phyloP scores from a whole-genome alignment of 345 rosid species.

The Salix arbutifolia region DNA sequence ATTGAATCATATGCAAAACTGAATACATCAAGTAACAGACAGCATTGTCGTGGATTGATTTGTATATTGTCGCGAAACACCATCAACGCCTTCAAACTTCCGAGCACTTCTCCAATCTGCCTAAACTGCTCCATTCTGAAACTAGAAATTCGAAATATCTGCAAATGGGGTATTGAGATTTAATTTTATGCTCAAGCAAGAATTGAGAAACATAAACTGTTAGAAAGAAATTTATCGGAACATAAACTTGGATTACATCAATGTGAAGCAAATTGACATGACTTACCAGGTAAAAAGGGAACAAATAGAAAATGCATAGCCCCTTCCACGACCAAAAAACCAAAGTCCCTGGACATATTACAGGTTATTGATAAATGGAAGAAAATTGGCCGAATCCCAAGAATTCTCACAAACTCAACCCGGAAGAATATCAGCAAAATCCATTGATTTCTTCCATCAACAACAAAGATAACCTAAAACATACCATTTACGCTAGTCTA shows the following conservation, averaged over 20 bases:
- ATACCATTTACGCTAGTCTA: neutral
- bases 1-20: conserved; percentile 17
- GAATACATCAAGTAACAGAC: conserved; percentile 19
- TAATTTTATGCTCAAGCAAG: neutral
- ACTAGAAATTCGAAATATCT: neutral
- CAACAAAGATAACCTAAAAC: neutral
- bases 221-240: neutral
- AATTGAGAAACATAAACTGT: neutral
- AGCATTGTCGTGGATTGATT: conserved; percentile 29
- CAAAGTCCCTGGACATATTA: neutral
- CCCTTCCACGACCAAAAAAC: neutral
- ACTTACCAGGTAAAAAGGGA: neutral
- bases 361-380: neutral
- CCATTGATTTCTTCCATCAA: neutral
- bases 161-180: neutral
- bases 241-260: neutral
- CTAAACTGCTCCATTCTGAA: conserved; percentile 25
- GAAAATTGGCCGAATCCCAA: neutral
- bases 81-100: conserved; percentile 26
- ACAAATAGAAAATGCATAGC: neutral
- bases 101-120: conserved; percentile 25
- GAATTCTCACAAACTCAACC: neutral
- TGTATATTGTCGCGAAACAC: conserved; percentile 20
- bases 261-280: neutral
- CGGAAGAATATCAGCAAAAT: neutral